A percentile compares a stretch with the other conserved stretches of the same genome.
These are phyloP conservation scores for Cryphonectria nitschkei DNA, from an alignment of 2,329 filamentous ascomycete species.

Conservation along the genomic window DNA sequence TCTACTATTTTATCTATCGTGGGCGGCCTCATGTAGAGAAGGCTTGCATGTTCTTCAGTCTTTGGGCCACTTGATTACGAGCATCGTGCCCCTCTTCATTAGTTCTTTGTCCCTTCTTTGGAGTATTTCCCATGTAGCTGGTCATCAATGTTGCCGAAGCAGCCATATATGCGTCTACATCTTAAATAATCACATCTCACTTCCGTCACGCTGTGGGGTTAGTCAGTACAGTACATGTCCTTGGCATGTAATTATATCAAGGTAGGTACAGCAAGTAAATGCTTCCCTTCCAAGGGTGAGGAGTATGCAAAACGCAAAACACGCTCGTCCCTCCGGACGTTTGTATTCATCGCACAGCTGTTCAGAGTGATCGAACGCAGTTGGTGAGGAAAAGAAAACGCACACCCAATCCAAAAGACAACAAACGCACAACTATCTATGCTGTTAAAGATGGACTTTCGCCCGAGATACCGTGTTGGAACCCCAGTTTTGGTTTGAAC, in stretches of 20 bases:
- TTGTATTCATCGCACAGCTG: slow-evolving; percentile 7
- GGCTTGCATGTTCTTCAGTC: no score
- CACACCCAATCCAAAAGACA: not conserved
- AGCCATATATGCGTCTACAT: not conserved
- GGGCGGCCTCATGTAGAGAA: no score
- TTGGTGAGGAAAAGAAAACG: slow-evolving; percentile 6
- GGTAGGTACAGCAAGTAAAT: not conserved
- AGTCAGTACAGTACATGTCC: not conserved
- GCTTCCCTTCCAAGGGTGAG: not conserved
- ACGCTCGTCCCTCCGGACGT: not conserved
- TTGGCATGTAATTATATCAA: not conserved
- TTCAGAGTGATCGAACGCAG: slow-evolving; percentile 9
- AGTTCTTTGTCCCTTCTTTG: not conserved
- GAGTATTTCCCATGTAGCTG: not conserved
- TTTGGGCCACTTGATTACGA: no score
- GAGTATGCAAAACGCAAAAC: not conserved
- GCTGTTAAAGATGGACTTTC: not conserved
- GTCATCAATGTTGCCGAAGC: no score
- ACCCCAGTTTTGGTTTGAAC: slow-evolving; percentile 5
- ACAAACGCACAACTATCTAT: not conserved
- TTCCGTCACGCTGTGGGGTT: not conserved
- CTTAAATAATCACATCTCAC: not conserved
- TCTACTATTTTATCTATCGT: no score
- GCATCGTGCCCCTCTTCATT: not conserved
- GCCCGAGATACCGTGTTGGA: not conserved